Base-by-base conservation (phyloP, 805 yeast genomes). In the Clavispora vitiphila region DNA sequence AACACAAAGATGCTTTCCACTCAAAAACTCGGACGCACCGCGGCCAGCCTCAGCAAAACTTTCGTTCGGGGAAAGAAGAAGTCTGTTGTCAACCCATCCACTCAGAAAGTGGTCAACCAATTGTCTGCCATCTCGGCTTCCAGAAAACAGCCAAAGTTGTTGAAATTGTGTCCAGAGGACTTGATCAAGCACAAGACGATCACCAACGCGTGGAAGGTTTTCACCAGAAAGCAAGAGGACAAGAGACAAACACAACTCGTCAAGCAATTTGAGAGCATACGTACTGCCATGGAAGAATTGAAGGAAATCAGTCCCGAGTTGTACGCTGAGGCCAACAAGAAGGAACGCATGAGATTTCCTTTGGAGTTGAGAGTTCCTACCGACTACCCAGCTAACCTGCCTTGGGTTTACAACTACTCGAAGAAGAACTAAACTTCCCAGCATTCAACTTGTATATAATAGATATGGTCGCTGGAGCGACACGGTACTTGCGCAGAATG, bases 331-430 rank as follows among this genome's bases (percentile, higher is more conserved):
- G 95, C 96, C 9, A 81, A 78, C 53, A 61, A 61, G 23, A 65
- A 69, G 38, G 83, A 83, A 50, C 61, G 62, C 34, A 72, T 71
- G 39, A 70, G 88, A 54, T 89, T 86, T 61, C 91, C 96, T 5
- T 65, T 86, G 53, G 96, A 91, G 56, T 60, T 87, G 61, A 79
- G 93, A 57, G 80, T 86, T 8, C 99, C 99, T 16, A 84, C 95
- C 1, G 91, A 89, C 42, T 86, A 71, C 47, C 99, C 99, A 11
- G 85, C 97, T 15, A 79, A 77, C 55, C 74, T 76, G 46, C 71
- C 85, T 15, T 90, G 97, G 97, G 79, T 80, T 42, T 76, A 77
- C 54, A 77, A 80, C 48, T 51, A 25, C 42, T 40, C 42, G 15
- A 42, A 42, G 35, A 35, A 39, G 23, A n/a, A 14, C 11, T 23